Conservation (phyloP, 2,329 filamentous ascomycete genomes). For the Diaporthe ampelina region DNA sequence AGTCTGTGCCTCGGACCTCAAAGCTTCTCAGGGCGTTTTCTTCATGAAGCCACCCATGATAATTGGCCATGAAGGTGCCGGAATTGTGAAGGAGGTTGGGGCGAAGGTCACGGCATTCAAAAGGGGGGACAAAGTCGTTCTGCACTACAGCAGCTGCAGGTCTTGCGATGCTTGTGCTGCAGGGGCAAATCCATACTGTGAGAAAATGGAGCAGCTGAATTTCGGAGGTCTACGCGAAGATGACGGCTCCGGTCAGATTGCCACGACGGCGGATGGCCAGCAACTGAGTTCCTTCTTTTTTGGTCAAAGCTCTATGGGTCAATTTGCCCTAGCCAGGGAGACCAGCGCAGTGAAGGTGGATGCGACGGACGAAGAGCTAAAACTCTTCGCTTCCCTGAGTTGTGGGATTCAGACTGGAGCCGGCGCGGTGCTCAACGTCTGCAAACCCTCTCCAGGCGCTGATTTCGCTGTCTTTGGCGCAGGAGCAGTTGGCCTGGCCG, state of each 20-base stretch:
- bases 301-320: constrained; percentile 39
- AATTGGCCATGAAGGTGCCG: constrained; percentile 43
- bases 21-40: constrained; percentile 35
- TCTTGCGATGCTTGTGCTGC: constrained; percentile 22
- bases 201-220: constrained; percentile 24
- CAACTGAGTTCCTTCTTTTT: constrained; percentile 33
- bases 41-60: constrained; percentile 37
- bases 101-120: constrained; percentile 39
- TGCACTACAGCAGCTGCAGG: constrained; percentile 37
- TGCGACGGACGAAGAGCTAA: constrained; percentile 32
- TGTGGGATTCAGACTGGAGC: constrained; percentile 39
- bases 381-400: constrained; percentile 34
- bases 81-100: constrained; percentile 42
- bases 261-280: neutral
- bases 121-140: constrained; percentile 43
- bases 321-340: constrained; percentile 30
- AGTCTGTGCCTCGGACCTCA: constrained; percentile 36
- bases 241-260: constrained; percentile 11
- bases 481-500: constrained; percentile 36
- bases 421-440: constrained; percentile 31
- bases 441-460: constrained; percentile 32
- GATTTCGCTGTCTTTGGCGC: constrained; percentile 36
- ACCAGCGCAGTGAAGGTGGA: constrained; percentile 36
- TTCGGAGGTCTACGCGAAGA: constrained; percentile 29
- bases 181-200: constrained; percentile 31